phyloP scores from a whole-genome alignment of 768 basidiomycete genomes.

The Terana coerulea region DNA sequence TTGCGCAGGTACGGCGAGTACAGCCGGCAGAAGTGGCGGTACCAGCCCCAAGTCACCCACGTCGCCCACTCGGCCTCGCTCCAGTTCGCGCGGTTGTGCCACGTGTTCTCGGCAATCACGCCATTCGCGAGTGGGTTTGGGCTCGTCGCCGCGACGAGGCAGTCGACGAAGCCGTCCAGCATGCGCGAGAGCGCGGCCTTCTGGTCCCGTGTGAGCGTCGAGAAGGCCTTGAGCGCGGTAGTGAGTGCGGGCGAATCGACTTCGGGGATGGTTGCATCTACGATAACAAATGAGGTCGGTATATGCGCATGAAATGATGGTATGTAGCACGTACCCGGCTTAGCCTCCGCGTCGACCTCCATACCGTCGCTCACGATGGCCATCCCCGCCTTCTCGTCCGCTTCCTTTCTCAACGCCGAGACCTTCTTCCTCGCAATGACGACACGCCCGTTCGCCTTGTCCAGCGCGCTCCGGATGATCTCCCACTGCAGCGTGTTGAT shows the following conservation, averaged over 20 bases:
- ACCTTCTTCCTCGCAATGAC: slow-evolving; percentile 74
- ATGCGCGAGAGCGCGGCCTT: slow-evolving; percentile 68
- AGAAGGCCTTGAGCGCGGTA: slow-evolving; percentile 70
- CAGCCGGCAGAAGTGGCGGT: slow-evolving; percentile 82
- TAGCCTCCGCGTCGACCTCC: slow-evolving; percentile 74
- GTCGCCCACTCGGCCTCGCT: slow-evolving; percentile 71
- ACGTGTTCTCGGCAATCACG: slow-evolving; percentile 62
- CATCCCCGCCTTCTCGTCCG: slow-evolving; percentile 78
- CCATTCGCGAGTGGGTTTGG: slow-evolving; percentile 49
- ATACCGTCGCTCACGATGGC: slow-evolving; percentile 61
- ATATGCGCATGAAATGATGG: not conserved
- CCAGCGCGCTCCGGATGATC: slow-evolving; percentile 72
- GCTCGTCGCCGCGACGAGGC: slow-evolving; percentile 44
- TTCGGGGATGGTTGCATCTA: slow-evolving; percentile 43
- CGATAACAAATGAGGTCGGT: slow-evolving; percentile 14
- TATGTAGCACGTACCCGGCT: slow-evolving; percentile 42
- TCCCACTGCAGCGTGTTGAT: slow-evolving; percentile 77
- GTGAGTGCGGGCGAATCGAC: slow-evolving; percentile 66
- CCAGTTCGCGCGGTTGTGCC: slow-evolving; percentile 72
- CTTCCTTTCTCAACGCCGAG: slow-evolving; percentile 74
- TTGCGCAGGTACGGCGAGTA: slow-evolving; percentile 78
- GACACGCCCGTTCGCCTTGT: slow-evolving; percentile 90
- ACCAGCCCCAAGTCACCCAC: slow-evolving; percentile 93
- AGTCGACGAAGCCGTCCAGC: slow-evolving; percentile 71
- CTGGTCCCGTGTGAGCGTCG: slow-evolving; percentile 72